Evolutionary conservation across 1,139 yeast species (phyloP), one percentile per base, ranked within the genome.

Genomic region (Geotrichum siamense): DNA sequence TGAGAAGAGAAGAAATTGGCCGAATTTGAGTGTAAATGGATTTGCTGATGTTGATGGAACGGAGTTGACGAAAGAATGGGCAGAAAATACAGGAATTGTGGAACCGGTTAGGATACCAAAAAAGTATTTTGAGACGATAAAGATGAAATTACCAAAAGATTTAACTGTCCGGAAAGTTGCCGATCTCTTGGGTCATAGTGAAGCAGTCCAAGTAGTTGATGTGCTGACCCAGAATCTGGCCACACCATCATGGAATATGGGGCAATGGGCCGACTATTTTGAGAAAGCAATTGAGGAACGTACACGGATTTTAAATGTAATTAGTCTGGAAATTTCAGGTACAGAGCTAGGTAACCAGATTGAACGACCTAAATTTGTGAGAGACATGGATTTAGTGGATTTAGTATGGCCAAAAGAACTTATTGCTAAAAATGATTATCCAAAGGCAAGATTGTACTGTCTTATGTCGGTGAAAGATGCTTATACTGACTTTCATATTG

Each of bases 401-500:
- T 68, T 69, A 48, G 75, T 80, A 0, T 86, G 94, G 91, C 68
- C 68, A 3, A 40, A 52, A 25, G 53, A 52, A 8, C 43, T 47
- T 17, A 54, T 52, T 12, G 57, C 55, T 1, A 65, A 68, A 29
- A 66, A 54, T 1, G 53, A 53, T 6, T 52, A 50, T 21, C 71
- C 95, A 1, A 77, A 82, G 54, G 94, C 87, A 1, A 76, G 87
- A n/a, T 76, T 79, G 45, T 87, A 86, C 57, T 79, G 94, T 52
- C 66, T 87, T 30, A 87, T 87, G 95, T 82, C 94, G 0, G 94
- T 85, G 0, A 68, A 71, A 34, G 78, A 80, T 47, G 79, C 93
- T 1, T 87, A 77, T 58, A 87, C 96, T 0, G 96, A 87, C 58
- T 87, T 86, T 62, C 96, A 87, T 59, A 70, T 87, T 37, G 96